Percentiles rank a stretch among this genome's conserved stretches.
phyloP scores from a whole-genome alignment of 2,329 filamentous ascomycete species.

The Botrytis galanthina region DNA sequence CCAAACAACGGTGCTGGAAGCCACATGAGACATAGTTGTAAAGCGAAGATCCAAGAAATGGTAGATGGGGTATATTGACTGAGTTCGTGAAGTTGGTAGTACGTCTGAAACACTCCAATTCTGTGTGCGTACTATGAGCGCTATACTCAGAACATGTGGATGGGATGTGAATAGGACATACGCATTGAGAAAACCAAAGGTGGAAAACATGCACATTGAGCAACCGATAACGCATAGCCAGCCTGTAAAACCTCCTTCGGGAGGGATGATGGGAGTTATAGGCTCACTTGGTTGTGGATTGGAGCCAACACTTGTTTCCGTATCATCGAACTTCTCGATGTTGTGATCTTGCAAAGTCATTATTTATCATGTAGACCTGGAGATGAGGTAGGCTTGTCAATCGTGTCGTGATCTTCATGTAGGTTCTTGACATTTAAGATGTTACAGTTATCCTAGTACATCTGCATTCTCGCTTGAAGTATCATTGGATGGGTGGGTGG shows the following conservation, averaged over 20 bases:
- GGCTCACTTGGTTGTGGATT: not conserved
- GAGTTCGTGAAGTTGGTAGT: slow-evolving; percentile 12
- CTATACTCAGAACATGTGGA: no score
- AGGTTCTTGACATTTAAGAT: not conserved
- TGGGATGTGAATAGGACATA: not conserved
- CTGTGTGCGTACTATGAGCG: not conserved
- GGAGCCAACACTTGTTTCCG: not conserved
- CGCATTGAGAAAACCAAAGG: slow-evolving; percentile 12
- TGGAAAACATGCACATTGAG: slow-evolving; percentile 5
- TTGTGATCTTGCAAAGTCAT: not conserved
- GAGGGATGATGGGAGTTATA: not conserved
- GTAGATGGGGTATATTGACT: slow-evolving; percentile 11
- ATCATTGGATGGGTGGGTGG: not conserved
- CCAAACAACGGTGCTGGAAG: slow-evolving; percentile 59
- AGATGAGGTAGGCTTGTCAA: not conserved
- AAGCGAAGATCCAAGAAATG: slow-evolving; percentile 17
- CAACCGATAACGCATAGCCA: not conserved
- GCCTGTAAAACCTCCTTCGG: not conserved
- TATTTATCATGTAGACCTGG: not conserved
- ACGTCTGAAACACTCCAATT: slow-evolving; percentile 22
- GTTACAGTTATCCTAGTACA: not conserved
- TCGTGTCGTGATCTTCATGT: not conserved
- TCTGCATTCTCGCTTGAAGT: not conserved
- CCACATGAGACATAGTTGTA: slow-evolving; percentile 22
- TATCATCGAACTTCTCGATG: not conserved